These are phyloP conservation scores for Neurospora hispaniola DNA, from an alignment of 495 filamentous ascomycete species.

Conservation along the genomic window DNA sequence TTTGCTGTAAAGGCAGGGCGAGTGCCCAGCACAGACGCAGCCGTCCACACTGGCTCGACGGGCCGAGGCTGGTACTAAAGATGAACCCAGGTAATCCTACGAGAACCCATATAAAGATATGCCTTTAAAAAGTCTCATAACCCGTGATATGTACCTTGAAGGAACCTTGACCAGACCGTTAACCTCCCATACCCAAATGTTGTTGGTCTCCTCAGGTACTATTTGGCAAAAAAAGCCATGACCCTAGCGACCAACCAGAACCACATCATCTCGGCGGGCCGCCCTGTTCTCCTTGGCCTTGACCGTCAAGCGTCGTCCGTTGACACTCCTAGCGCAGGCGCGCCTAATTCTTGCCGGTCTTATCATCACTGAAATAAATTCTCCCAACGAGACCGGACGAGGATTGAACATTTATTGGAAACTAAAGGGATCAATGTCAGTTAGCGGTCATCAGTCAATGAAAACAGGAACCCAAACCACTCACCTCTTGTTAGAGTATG, in stretches of 20 bases:
- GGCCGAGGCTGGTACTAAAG: not conserved
- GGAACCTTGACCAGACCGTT: not conserved
- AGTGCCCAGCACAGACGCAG: not conserved
- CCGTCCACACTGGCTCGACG: not conserved
- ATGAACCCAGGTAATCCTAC: not conserved
- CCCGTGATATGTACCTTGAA: not conserved
- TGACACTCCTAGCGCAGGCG: not conserved
- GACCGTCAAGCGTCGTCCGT: not conserved
- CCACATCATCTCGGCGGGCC: too few species aligned
- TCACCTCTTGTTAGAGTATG: slow-evolving; percentile 2
- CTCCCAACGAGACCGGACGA: not conserved
- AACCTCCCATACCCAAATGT: not conserved
- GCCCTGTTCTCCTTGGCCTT: not conserved
- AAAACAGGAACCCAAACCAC: not conserved
- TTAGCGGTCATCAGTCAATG: not conserved
- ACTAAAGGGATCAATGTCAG: not conserved
- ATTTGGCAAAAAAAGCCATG: not conserved
- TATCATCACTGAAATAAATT: not conserved
- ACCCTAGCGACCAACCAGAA: too few species aligned
- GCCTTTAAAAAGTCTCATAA: not conserved
- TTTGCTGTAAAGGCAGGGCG: not conserved
- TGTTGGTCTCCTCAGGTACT: not conserved
- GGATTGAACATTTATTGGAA: not conserved
- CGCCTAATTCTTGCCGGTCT: not conserved
- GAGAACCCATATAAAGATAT: not conserved